Base-by-base conservation (phyloP, 2,329 filamentous ascomycete species). In the Aspergillus persii region DNA sequence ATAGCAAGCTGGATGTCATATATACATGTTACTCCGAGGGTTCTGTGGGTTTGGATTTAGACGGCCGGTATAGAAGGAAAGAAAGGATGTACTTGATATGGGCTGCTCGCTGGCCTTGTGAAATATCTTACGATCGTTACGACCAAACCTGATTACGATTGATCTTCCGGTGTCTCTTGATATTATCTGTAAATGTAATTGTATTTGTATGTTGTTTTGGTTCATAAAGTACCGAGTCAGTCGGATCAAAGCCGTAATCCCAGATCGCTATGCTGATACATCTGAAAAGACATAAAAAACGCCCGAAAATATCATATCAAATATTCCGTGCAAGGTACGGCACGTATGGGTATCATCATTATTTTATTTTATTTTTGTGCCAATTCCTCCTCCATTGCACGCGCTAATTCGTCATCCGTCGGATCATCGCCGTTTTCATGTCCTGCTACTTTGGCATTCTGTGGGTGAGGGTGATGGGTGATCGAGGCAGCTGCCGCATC, bases 331-430 rank as follows among this genome's bases (percentile, higher is more conserved):
- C 50, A 53, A 56, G 47, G 36, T 41, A 41, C n/a, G 36, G 36
- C n/a, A 41, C 18, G 36, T 41, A 41, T 41, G 48, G 57, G 57
- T 61, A 59, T 52, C 53, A 50, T 57, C 30, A 57, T 29, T 58
- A 18, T 57, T 8, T 36, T 36, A 4, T 36, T 36, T 48, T 58
- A 48, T 36, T 50, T 48, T 41, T 53, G 57, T 29, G 61, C 63
- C n/a, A 73, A 50, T 53, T 73, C 69, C 56, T 60, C 62, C 53
- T 72, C 69, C 60, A 71, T 63, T 58, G 63, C 56, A 41, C 60
- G 68, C 26, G 62, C 65, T 18, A 72, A 53, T 18, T 70, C 66
- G 26, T 70, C 70, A 46, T 69, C 63, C 12, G 39, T 23, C 4
- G 26, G 8, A n/a, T 50, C 49, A 30, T 27, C 30, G 3, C 60